Base-by-base conservation (phyloP, 805 yeast species). In the Wickerhamomyces chambardii region DNA sequence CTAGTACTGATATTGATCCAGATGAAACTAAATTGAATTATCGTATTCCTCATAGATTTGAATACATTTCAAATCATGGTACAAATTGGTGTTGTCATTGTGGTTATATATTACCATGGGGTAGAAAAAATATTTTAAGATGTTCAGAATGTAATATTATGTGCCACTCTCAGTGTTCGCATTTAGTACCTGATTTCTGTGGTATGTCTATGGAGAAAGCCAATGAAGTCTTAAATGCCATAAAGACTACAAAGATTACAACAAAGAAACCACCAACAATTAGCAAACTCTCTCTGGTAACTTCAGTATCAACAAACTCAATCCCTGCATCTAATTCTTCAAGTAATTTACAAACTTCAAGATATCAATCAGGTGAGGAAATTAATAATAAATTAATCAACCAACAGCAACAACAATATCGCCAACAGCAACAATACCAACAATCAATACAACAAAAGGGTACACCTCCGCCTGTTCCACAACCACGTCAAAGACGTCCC, bases 11-110 rank as follows among this genome's bases (percentile, higher is more conserved):
- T 41, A 58, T 67, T 30, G 84, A 78, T 51, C 68, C 75, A 2
- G 87, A 81, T 52, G 90, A 80, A 46, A 74, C 84, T 17, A 79
- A 84, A 57, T 73, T 92, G 56, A 92, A 92, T 51, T 97, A 92
- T 58, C 83, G 95, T 45, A 92, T 92, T 47, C 98, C 98, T 26
- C 99, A 92, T 56, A 76, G 96, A 55, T 90, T 90, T 56, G 95
- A 84, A 46, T 89, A 90, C n/a, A 75, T 78, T 19, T 73, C 92
- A 15, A 92, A 92, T 53, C 79, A 87, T 60, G 94, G 96, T 49
- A 94, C 99, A 3, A 89, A 90, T 54, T 92, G 99, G 99, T 92
- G 99, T 63, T 92, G 97, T 49, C 99, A 92, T 56, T 92, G 99
- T 70, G 99, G 99, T 41, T 86, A 86, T 54, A 78, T 92, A 35